Evolutionary conservation across 2,329 filamentous ascomycete species (phyloP), one percentile per base, ranked within the genome.

Genomic region (Mycosphaerelloides madeirae): DNA sequence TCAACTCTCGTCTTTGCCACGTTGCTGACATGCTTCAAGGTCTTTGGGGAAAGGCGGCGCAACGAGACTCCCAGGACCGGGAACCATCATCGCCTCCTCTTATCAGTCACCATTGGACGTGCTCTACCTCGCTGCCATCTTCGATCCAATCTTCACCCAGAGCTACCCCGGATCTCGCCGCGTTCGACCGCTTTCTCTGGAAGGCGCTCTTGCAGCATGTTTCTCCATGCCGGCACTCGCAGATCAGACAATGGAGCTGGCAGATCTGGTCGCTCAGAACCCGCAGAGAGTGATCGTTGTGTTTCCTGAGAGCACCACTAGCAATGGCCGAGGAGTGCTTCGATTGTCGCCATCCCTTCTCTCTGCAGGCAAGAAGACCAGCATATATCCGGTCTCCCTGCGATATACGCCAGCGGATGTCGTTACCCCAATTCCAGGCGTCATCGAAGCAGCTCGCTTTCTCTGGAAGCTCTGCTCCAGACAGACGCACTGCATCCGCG

Each of bases 31-130:
- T 28, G 15, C n/a, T 19, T 44, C 29, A 49, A 79, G 78, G 37
- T 78, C 85, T 19, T 74, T 95, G 25, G 83, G 85, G 36, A 83
- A 84, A 60, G 83, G 89, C 58, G 75, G 82, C 48, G 81, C 87
- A 31, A 51, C 42, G 18, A 14, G 34, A 29, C 80, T 97, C 14
- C 93, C 93, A 1, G 80, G 84, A 44, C 80, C 84, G 3, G 81
- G 85, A 36, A 85, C 84, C 44, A 76, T 98, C 56, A 93, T 98
- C 58, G 90, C 88, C 38, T 85, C 87, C 40, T 93, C 88, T 50
- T 93, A 90, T 65, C 96, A 90, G 28, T 94, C 87, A 8, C 93
- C 93, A 7, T 80, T 98, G 64, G 93, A 98, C 65, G 84, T 89
- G 13, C 73, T 98, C 44, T 98, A 97, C 67, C 81, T 98, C 18